phyloP scores from a whole-genome alignment of 2,329 filamentous ascomycete species.

The Lasiodiplodia gonubiensis region DNA sequence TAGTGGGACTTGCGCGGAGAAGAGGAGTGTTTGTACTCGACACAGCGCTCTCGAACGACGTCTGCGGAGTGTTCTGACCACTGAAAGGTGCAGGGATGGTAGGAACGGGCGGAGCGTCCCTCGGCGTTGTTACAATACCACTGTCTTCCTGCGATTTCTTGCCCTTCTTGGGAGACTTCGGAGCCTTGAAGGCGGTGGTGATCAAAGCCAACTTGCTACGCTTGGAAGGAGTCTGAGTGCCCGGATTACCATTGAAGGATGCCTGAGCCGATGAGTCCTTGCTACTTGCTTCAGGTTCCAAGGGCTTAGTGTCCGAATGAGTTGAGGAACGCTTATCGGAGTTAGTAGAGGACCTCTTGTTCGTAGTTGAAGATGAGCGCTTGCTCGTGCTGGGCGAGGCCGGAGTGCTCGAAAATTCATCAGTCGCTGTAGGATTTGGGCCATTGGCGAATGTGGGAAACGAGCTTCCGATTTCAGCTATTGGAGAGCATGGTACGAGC shows the following conservation, averaged over 20 bases:
- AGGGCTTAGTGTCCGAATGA: not conserved
- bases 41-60: not conserved
- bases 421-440: not conserved
- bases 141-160: not conserved
- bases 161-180: not conserved
- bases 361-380: not conserved
- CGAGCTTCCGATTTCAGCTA: not conserved
- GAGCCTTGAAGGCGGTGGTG: not conserved
- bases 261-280: not conserved
- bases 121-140: slow-evolving; percentile 3
- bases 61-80: not conserved
- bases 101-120: slow-evolving; percentile 13
- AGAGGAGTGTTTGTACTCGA: not conserved
- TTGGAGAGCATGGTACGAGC: not conserved
- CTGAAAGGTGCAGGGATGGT: slow-evolving; percentile 5
- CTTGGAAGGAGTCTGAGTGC: slow-evolving; percentile 10
- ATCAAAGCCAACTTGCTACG: not conserved
- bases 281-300: not conserved
- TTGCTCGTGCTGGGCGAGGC: not conserved
- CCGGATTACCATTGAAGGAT: not conserved
- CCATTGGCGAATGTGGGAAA: not conserved
- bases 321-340: not conserved
- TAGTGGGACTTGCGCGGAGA: not conserved
- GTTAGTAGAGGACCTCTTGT: not conserved
- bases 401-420: not conserved